Percentiles rank a stretch among this genome's conserved stretches.
Conservation (phyloP, 441 rosid species). For the Adansonia gregorii region DNA sequence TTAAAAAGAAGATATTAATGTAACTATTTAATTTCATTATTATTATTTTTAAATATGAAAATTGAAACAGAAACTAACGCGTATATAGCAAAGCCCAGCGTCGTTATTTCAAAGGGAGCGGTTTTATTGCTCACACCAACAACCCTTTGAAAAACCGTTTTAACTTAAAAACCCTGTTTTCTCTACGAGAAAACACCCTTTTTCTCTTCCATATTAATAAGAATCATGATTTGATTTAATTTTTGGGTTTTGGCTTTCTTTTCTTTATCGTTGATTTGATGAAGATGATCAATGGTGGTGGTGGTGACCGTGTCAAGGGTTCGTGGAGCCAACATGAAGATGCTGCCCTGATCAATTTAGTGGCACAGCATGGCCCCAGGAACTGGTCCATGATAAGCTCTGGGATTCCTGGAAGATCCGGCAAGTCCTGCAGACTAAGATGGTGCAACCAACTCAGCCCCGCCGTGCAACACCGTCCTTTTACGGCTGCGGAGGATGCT, state of each 20-base stretch:
- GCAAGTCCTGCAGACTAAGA: slow-evolving; percentile 65
- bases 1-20: background rate
- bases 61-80: slow-evolving; percentile 33
- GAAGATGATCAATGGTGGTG: slow-evolving; percentile 13
- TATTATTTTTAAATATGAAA: too few species aligned
- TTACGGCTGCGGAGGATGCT: slow-evolving; percentile 54
- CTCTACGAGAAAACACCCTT: background rate
- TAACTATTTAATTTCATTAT: too few species aligned
- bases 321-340: slow-evolving; percentile 69
- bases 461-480: slow-evolving; percentile 61
- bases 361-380: slow-evolving; percentile 55
- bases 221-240: background rate
- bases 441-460: slow-evolving; percentile 77
- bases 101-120: slow-evolving; percentile 46
- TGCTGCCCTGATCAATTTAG: slow-evolving; percentile 45
- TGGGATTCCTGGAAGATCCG: slow-evolving; percentile 60
- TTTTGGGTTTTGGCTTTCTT: background rate
- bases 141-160: slow-evolving; percentile 32
- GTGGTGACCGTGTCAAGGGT: slow-evolving; percentile 46
- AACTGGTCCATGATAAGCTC: slow-evolving; percentile 65
- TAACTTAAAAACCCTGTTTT: background rate
- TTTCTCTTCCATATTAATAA: background rate
- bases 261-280: background rate
- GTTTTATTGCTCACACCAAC: slow-evolving; percentile 54
- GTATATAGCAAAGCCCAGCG: slow-evolving; percentile 35